Evolutionary conservation across 768 basidiomycete genomes (phyloP), one percentile per base, ranked within the genome.

Genomic region (Ramaria rubella): DNA sequence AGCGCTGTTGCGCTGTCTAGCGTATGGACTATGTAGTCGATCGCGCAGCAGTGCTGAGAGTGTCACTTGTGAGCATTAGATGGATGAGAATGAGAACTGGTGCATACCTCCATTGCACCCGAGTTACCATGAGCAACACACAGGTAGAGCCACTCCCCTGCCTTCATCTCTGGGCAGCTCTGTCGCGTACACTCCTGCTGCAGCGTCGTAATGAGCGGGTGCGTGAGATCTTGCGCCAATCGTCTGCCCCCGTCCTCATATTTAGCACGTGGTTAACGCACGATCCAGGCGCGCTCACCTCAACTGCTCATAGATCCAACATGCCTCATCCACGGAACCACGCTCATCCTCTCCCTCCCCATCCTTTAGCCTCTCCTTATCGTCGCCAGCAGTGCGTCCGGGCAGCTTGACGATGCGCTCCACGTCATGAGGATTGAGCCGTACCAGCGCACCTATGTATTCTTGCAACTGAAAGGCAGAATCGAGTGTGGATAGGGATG

Each of bases 141-240:
- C 5, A 97, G 73, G 70, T 96, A 98, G 27, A 91, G 77, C 95
- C 95, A 97, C 75, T 97, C 92, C 55, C 90, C 91, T n/a, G 94
- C 94, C 70, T 94, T 94, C 95, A 99, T 99, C 72, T 95, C 87
- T 1, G 94, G 91, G 75, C 95, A 99, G 9, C 86, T 81, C 33
- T 78, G 72, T 36, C 90, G 82, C 12, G 86, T 90, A 67, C 94
- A 98, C 68, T 91, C 90, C 62, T 86, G 83, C 67, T 93, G 91
- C 38, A 94, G 73, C 66, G 82, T 84, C 1, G 87, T 89, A 45
- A 94, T 88, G 40, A 93, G 76, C 4, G 91, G 90, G 63, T 91
- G 85, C 0, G 87, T 84, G 30, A 94, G 76, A 68, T 94, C 92
- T 69, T 90, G 88, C 5, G 90, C 89, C 11, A 94, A 81, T 21